phyloP scores from a whole-genome alignment of 2,329 filamentous ascomycete species.

The Seiridium cupressi region DNA sequence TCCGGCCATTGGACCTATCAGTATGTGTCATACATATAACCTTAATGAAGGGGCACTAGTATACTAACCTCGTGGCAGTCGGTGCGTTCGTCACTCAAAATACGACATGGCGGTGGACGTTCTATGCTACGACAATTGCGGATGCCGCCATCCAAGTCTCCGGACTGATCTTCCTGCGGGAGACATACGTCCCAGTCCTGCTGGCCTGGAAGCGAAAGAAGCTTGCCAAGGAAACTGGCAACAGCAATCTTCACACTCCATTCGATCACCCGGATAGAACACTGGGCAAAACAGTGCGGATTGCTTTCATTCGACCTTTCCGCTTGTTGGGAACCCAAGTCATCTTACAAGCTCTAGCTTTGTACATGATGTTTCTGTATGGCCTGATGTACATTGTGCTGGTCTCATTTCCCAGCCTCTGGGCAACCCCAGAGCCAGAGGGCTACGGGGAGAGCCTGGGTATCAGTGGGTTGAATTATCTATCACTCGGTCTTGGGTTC shows the following conservation, averaged over 20 bases:
- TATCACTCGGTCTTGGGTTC: constrained; percentile 33
- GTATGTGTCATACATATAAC: not conserved
- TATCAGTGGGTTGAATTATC: constrained; percentile 34
- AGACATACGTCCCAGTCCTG: constrained; percentile 66
- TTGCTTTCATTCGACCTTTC: constrained; percentile 45
- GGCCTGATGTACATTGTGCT: constrained; percentile 50
- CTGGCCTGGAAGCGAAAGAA: constrained; percentile 55
- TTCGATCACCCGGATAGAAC: constrained; percentile 45
- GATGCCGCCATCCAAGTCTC: constrained; percentile 59
- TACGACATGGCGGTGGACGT: constrained; percentile 72
- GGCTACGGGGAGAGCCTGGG: constrained; percentile 31
- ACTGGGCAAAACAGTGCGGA: constrained; percentile 31
- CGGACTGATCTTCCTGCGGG: constrained; percentile 59
- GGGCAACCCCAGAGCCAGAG: constrained; percentile 24
- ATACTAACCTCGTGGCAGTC: constrained; percentile 25
- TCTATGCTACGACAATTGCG: constrained; percentile 64
- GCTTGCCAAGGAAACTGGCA: constrained; percentile 59
- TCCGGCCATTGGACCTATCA: constrained; percentile 62
- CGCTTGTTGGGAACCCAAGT: constrained; percentile 50
- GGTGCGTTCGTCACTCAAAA: constrained; percentile 64
- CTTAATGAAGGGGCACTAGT: not conserved
- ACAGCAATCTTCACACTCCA: constrained; percentile 44
- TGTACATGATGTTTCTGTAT: constrained; percentile 54
- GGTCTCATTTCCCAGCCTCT: constrained; percentile 46
- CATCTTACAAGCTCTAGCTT: constrained; percentile 49